Conservation (phyloP, 176 grass and related monocot genomes). For the Eleusine indica region DNA sequence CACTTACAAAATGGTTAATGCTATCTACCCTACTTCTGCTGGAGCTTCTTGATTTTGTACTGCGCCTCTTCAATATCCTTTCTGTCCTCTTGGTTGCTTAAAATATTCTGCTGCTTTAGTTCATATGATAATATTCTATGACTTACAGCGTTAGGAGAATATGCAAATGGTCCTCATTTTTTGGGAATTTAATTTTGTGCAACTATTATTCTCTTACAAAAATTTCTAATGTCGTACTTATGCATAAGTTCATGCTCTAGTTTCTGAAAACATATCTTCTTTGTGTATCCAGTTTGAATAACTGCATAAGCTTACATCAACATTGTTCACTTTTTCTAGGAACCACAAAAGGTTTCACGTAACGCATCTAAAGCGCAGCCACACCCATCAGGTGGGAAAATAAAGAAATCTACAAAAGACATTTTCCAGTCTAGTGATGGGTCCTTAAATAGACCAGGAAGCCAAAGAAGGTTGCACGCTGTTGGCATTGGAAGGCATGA, state of each 20-base stretch:
- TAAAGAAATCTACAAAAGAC: slow-evolving; percentile 67
- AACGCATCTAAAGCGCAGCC: slow-evolving; percentile 28
- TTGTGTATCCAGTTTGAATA: slow-evolving; percentile 29
- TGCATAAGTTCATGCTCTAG: not conserved
- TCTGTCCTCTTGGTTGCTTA: no score
- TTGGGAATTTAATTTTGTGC: not conserved
- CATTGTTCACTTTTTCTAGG: slow-evolving; percentile 56
- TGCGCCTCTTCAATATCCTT: no score
- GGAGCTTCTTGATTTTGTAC: no score
- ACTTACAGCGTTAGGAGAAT: not conserved
- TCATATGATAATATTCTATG: no score
- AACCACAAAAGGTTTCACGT: slow-evolving; percentile 47
- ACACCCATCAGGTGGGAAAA: slow-evolving; percentile 80
- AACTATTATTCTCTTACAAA: not conserved
- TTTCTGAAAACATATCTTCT: slow-evolving; percentile 28
- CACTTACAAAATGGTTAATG: no score
- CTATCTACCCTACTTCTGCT: no score
- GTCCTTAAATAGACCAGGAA: slow-evolving; percentile 40
- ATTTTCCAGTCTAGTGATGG: slow-evolving; percentile 27
- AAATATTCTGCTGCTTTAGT: no score
- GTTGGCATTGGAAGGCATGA: slow-evolving; percentile 37
- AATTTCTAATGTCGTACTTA: not conserved
- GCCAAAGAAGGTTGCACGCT: slow-evolving; percentile 29
- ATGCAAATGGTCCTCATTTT: slow-evolving; percentile 12
- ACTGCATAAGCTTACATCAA: slow-evolving; percentile 21